Evolutionary conservation across 345 rosid genomes (phyloP), one percentile per base, ranked within the genome.

Genomic region (Gossypium australe): DNA sequence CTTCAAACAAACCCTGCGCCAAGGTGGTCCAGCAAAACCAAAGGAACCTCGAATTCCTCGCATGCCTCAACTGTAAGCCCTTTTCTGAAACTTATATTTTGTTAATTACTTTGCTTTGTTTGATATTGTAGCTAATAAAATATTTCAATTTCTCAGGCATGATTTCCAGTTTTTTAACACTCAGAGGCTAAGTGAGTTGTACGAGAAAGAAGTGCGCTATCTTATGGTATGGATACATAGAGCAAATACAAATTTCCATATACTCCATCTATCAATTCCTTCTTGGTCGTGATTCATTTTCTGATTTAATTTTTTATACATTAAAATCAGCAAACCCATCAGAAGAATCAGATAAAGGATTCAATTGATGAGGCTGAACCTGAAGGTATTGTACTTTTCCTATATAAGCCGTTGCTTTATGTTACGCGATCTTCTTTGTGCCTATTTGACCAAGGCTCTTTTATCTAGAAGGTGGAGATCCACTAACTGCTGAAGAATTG

Each of bases 41-140:
- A 91, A 88, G 77, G 99, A 96, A 77, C 99, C 98, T 78, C 89
- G 98, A 74, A 92, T 96, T 77, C 99, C 99, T 67, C 97, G 99
- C 78, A 96, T 93, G 99, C 99, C 99, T 29, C 98, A 89, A 83
- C 74, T 96, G 99, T 96, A 76, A 78, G 93, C 61, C 52, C 77
- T 76, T 20, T 80, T 57, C 62, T 47, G 25, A 57, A 72, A 75
- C 48, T 53, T 24, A 11, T 48, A 45, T 0, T 0, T 18, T 11
- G 24, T 25, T 61, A 3, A 70, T 8, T 43, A 22, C 8, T 65
- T 67, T 76, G 61, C 65, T 13, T 38, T 64, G 38, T 41, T 43
- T 52, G 9, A 57, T 65, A 6, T 48, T 58, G 52, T 70, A 67
- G 73, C 58, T 67, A 74, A 51, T 82, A 53, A 55, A 16, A 20